Conservation (phyloP, 2,329 filamentous ascomycete genomes). For the Curvularia sp. region DNA sequence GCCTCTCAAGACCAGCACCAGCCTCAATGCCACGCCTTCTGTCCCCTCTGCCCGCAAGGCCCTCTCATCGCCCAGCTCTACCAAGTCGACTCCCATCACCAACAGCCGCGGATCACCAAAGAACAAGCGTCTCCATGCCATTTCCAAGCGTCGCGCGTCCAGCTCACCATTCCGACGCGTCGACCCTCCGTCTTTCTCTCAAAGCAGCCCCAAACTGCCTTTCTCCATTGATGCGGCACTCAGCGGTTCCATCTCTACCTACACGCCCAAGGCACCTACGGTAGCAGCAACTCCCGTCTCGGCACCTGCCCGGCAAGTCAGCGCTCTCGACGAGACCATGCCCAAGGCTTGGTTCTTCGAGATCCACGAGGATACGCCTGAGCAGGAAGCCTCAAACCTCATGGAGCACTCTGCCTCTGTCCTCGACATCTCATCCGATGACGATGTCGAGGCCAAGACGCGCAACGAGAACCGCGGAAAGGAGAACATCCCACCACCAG, state of each 20-base stretch:
- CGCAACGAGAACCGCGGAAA: slow-evolving; percentile 73
- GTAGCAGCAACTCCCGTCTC: slow-evolving; percentile 41
- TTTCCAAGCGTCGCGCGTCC: slow-evolving; percentile 71
- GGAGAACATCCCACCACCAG: slow-evolving; percentile 85
- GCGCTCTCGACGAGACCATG: slow-evolving; percentile 60
- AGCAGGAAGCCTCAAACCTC: slow-evolving; percentile 89
- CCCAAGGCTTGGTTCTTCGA: slow-evolving; percentile 81
- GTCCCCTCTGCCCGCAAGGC: slow-evolving; percentile 48
- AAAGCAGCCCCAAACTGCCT: slow-evolving; percentile 60
- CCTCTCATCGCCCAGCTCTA: slow-evolving; percentile 52
- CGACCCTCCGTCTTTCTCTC: slow-evolving; percentile 70
- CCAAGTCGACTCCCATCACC: slow-evolving; percentile 53
- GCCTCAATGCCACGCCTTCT: slow-evolving; percentile 37
- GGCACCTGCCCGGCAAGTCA: slow-evolving; percentile 37
- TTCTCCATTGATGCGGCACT: slow-evolving; percentile 88
- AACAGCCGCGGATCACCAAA: slow-evolving; percentile 77
- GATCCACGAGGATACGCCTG: slow-evolving; percentile 89
- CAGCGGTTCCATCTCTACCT: slow-evolving; percentile 73
- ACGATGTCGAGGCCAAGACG: slow-evolving; percentile 69
- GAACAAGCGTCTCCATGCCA: slow-evolving; percentile 71
- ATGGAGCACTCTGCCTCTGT: slow-evolving; percentile 89
- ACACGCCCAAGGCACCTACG: slow-evolving; percentile 56
- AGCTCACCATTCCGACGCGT: slow-evolving; percentile 69
- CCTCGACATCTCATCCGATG: slow-evolving; percentile 88
- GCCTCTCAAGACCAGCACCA: slow-evolving; percentile 31